A percentile compares a stretch with the other conserved stretches of the same genome.
phyloP scores from a whole-genome alignment of 257 asterid species.

The Voacanga thouarsii region DNA sequence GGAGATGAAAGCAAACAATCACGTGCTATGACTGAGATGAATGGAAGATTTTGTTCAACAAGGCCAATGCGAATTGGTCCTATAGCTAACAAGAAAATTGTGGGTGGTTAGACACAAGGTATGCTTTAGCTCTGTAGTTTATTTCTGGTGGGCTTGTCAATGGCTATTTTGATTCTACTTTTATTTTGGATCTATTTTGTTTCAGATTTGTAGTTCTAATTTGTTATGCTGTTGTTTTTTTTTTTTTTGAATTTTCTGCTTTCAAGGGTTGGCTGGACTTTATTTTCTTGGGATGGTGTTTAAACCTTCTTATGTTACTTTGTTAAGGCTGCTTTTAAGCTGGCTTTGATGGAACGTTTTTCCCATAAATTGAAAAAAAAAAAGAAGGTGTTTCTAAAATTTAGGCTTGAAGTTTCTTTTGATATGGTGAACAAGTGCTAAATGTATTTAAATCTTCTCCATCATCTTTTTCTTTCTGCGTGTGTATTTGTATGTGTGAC shows the following conservation, averaged over 20 bases:
- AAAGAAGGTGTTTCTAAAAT: too few species aligned
- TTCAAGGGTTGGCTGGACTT: conserved; percentile 29
- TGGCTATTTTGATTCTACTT: not conserved
- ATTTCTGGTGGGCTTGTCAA: conserved; percentile 14
- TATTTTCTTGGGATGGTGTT: conserved; percentile 22
- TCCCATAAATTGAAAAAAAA: too few species aligned
- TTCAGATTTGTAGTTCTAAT: not conserved
- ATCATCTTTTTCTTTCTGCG: too few species aligned
- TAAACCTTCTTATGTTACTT: conserved; percentile 35
- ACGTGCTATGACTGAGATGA: conserved; percentile 93
- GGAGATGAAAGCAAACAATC: conserved; percentile 77
- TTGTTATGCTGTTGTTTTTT: conserved; percentile 29
- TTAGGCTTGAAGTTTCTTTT: too few species aligned
- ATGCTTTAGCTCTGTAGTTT: conserved; percentile 11
- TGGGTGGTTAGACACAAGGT: conserved; percentile 66
- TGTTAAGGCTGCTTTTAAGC: conserved; percentile 27
- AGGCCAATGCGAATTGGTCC: conserved; percentile 96
- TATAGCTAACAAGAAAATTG: conserved; percentile 81
- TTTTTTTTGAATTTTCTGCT: conserved; percentile 27
- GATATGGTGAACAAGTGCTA: too few species aligned
- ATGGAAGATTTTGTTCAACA: conserved; percentile 80
- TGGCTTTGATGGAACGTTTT: too few species aligned
- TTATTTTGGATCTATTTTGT: not conserved
- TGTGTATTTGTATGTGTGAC: too few species aligned
- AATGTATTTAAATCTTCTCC: too few species aligned